A percentile compares a stretch with the other conserved stretches of the same genome.
These are phyloP conservation scores for Platanthera guangdongensis DNA, from an alignment of 106 monocot genomes.

Conservation along the genomic window DNA sequence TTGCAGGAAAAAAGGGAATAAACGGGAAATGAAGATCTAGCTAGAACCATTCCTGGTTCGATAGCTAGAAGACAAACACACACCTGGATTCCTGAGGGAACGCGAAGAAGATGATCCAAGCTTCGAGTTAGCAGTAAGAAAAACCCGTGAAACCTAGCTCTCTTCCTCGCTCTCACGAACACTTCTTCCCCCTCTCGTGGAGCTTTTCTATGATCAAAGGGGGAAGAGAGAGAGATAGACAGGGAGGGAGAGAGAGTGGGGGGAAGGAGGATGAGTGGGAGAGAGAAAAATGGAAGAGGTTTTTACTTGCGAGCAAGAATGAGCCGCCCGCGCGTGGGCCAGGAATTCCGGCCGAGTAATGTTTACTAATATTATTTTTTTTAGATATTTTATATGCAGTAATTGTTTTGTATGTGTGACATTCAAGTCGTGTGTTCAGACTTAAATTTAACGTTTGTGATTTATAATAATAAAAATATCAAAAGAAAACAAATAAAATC, in stretches of 20 bases:
- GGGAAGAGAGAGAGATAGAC: background rate
- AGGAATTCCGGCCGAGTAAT: background rate
- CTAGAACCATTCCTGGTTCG: background rate
- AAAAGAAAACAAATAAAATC: no score
- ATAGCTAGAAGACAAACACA: background rate
- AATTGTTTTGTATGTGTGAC: no score
- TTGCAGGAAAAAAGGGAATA: background rate
- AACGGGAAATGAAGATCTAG: background rate
- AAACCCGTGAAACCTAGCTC: no score
- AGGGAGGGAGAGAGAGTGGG: background rate
- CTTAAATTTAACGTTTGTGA: no score
- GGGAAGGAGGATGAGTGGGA: background rate
- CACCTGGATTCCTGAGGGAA: background rate
- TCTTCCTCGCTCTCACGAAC: no score
- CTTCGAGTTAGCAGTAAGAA: background rate
- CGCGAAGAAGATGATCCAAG: background rate
- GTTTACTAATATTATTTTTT: background rate
- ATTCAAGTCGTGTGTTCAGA: no score
- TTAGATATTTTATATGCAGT: no score
- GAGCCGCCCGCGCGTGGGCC: background rate
- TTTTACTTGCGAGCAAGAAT: background rate
- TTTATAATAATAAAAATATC: no score
- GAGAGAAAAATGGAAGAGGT: background rate
- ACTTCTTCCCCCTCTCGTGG: background rate
- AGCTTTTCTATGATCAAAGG: background rate